Percentiles rank a stretch among this genome's conserved stretches.
These are phyloP conservation scores for Mucor lusitanicus DNA, from an alignment of 371 early-diverging fungal genomes.

Conservation along the genomic window DNA sequence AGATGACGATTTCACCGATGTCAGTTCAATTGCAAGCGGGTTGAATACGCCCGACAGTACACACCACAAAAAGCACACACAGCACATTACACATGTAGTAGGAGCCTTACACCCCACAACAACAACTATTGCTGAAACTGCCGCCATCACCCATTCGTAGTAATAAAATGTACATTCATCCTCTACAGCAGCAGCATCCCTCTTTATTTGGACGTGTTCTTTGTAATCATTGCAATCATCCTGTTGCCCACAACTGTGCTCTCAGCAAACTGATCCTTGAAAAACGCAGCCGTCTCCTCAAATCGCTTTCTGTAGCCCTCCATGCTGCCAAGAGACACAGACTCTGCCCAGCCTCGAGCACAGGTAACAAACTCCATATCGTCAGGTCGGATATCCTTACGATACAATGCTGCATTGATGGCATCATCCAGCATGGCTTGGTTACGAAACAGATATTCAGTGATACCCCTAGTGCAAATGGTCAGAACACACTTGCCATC, in stretches of 20 bases:
- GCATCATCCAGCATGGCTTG: constrained; percentile 78
- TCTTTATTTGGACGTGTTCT: constrained; percentile 24
- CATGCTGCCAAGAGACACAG: constrained; percentile 79
- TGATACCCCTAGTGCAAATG: constrained; percentile 67
- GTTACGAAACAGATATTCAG: constrained; percentile 88
- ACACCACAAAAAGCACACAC: too few species aligned
- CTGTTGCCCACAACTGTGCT: constrained; percentile 71
- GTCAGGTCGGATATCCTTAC: constrained; percentile 83
- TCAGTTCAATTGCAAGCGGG: not conserved
- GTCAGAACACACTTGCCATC: not conserved
- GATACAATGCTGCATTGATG: constrained; percentile 80
- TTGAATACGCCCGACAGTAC: too few species aligned
- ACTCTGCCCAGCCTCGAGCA: constrained; percentile 91
- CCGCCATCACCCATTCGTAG: too few species aligned
- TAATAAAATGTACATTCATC: too few species aligned
- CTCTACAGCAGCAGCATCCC: not conserved
- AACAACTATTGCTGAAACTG: too few species aligned
- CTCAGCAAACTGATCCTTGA: constrained; percentile 73
- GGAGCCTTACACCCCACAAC: too few species aligned
- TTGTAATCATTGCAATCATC: constrained; percentile 69
- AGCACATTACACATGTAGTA: too few species aligned
- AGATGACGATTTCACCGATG: constrained; percentile 19
- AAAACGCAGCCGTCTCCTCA: constrained; percentile 79
- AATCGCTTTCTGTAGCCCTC: constrained; percentile 87
- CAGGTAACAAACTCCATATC: constrained; percentile 93